Evolutionary conservation across 345 rosid genomes (phyloP).

Genomic region (Gossypium longicalyx): DNA sequence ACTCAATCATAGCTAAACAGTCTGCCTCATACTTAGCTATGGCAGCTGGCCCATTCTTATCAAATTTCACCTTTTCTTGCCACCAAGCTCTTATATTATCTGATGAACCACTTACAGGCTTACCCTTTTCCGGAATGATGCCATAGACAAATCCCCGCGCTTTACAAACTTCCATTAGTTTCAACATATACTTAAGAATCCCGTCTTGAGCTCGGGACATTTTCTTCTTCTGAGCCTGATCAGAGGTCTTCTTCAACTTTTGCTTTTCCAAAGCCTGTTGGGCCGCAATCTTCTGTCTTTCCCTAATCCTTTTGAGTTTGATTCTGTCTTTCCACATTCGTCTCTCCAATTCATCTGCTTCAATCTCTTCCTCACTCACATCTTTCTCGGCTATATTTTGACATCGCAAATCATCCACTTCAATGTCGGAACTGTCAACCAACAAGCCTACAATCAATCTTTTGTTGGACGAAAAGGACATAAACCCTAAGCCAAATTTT

Average conservation of each 20-base stretch:
- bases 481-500: not conserved
- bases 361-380: conserved; percentile 95
- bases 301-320: conserved; percentile 83
- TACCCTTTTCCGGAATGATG: conserved; percentile 95
- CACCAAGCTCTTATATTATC: conserved; percentile 98
- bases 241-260: conserved; percentile 62
- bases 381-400: conserved; percentile 84
- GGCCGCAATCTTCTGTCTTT: conserved; percentile 65
- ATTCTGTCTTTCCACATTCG: conserved; percentile 97
- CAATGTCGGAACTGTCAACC: conserved; percentile 54
- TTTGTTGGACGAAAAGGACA: not conserved
- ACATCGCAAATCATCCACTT: conserved; percentile 69
- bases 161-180: conserved; percentile 96
- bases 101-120: conserved; percentile 90
- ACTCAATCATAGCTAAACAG: conserved; percentile 54
- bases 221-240: conserved; percentile 97
- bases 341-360: conserved; percentile 74
- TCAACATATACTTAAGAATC: conserved; percentile 96
- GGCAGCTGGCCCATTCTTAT: conserved; percentile 96
- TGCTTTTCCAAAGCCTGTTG: conserved; percentile 70
- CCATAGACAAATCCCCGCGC: conserved; percentile 96
- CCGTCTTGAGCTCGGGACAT: conserved; percentile 99
- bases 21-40: conserved; percentile 80
- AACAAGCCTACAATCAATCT: conserved; percentile 17
- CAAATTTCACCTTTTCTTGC: conserved; percentile 98